Base-by-base conservation (phyloP, 2,329 filamentous ascomycete species). In the Ceratocystiopsis brevicomis region DNA sequence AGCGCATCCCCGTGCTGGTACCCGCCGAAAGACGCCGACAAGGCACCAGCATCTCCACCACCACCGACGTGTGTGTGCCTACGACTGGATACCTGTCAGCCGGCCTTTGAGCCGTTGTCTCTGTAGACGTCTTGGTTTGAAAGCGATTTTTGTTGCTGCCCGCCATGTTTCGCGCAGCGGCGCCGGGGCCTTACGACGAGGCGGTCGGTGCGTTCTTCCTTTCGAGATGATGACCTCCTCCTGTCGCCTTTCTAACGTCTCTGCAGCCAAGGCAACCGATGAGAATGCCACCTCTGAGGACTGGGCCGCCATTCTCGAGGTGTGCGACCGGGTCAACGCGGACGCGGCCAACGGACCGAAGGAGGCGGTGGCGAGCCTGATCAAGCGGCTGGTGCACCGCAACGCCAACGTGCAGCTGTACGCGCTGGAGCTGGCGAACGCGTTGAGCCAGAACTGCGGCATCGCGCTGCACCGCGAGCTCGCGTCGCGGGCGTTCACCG, bases 331-430 rank as follows among this genome's bases (percentile, higher is more conserved):
- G 50, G 71, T 74, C 37, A 57, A 63, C 17, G 59, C 59, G 52
- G 70, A 76, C 48, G 51, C 59, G 41, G 51, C 58, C 44, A 73
- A 70, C 52, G 72, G 71, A 21, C 71, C 82, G 51, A 88, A 88
- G 65, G 82, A 92, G 64, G 85, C 78, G 14, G 82, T 92, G 44
- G 81, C 85, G 55, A 81, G 84, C 56, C 73, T 95, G 66, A 94
- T 95, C 62, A 92, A 88, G 66, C 73, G 87, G 37, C 70, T 95
- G 44, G 85, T 86, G 45, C 86, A 95, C 61, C 79, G 87, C 52
- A 95, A 95, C 61, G 87, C 87, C 49, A 94, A 95, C 59, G 87
- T 95, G 21, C 87, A 95, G 63, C 75, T 95, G 17, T 95, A 95
- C 61, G 93, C 87, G 13, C 76, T 95, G 47, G 85, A 92, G 78